Evolutionary conservation across 768 basidiomycete species (phyloP).

Genomic region (Trametes maxima): DNA sequence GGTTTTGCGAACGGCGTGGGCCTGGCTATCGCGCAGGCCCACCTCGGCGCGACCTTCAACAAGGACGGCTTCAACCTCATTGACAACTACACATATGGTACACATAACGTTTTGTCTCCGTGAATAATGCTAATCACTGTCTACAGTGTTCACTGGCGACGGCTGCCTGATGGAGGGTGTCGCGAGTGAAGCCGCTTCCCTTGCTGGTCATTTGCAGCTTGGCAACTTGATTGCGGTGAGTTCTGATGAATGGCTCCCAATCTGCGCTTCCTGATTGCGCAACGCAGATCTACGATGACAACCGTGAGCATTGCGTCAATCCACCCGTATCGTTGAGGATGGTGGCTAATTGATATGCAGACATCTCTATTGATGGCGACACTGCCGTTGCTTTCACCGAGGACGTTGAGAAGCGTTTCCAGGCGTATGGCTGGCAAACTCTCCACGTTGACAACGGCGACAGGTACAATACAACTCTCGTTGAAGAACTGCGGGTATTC

Average conservation of each 20-base stretch:
- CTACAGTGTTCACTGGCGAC: conserved; percentile 84
- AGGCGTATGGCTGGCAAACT: conserved; percentile 93
- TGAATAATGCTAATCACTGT: not conserved
- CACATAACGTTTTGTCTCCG: not conserved
- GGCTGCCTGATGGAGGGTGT: conserved; percentile 98
- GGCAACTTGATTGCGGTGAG: conserved; percentile 90
- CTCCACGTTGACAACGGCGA: conserved; percentile 82
- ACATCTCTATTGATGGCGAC: conserved; percentile 96
- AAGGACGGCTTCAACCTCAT: conserved; percentile 79
- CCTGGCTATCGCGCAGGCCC: conserved; percentile 90
- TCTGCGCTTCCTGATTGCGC: conserved; percentile 18
- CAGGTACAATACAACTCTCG: conserved; percentile 46
- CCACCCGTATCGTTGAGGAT: conserved; percentile 1
- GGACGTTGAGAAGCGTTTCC: conserved; percentile 85
- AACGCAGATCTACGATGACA: conserved; percentile 87
- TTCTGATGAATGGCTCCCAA: conserved; percentile 25
- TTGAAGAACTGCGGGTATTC: not conserved
- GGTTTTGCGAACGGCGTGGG: conserved; percentile 94
- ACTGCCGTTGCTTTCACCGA: conserved; percentile 94
- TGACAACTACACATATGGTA: conserved; percentile 89
- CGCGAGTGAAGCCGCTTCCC: conserved; percentile 86
- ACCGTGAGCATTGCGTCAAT: conserved; percentile 58
- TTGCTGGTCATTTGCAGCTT: conserved; percentile 92
- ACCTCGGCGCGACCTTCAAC: conserved; percentile 89
- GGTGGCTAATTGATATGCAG: conserved; percentile 40